phyloP scores from a whole-genome alignment of 148 eudicot genomes.

The Hydrangea macrophylla region DNA sequence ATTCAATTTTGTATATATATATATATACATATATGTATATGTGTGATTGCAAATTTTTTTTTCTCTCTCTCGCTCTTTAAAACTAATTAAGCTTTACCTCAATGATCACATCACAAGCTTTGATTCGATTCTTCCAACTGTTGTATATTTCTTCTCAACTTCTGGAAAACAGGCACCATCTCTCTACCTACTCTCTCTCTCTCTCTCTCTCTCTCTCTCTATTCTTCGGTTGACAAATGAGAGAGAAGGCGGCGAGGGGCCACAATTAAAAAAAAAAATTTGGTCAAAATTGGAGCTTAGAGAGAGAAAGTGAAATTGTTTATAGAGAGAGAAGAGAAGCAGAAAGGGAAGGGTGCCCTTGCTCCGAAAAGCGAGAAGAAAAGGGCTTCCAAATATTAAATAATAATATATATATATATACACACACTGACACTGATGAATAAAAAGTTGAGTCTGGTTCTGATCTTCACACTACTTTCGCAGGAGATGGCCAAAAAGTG shows the following conservation, averaged over 20 bases:
- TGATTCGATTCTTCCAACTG: slow-evolving; percentile 18
- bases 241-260: slow-evolving; percentile 12
- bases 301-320: background rate
- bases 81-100: slow-evolving; percentile 29
- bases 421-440: background rate
- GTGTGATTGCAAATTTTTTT: slow-evolving; percentile 1
- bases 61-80: slow-evolving; percentile 4
- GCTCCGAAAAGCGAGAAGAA: slow-evolving; percentile 4
- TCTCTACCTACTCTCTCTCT: slow-evolving; percentile 16
- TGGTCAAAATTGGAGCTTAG: slow-evolving; percentile 6
- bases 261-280: slow-evolving; percentile 11
- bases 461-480: slow-evolving; percentile 1
- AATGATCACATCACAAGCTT: slow-evolving; percentile 23
- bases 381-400: no score
- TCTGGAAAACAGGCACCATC: slow-evolving; percentile 15
- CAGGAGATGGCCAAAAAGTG: background rate
- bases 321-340: slow-evolving; percentile 8
- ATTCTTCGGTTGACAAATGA: slow-evolving; percentile 39
- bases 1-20: slow-evolving; percentile 4
- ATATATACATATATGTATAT: background rate
- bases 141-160: background rate
- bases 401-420: background rate
- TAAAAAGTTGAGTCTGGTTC: background rate
- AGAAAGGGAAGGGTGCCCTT: background rate
- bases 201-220: no score